A percentile compares a stretch with the other conserved stretches of the same genome.
These are phyloP conservation scores for Giardia muris DNA, from an alignment of 208 protist species.

Conservation along the genomic window DNA sequence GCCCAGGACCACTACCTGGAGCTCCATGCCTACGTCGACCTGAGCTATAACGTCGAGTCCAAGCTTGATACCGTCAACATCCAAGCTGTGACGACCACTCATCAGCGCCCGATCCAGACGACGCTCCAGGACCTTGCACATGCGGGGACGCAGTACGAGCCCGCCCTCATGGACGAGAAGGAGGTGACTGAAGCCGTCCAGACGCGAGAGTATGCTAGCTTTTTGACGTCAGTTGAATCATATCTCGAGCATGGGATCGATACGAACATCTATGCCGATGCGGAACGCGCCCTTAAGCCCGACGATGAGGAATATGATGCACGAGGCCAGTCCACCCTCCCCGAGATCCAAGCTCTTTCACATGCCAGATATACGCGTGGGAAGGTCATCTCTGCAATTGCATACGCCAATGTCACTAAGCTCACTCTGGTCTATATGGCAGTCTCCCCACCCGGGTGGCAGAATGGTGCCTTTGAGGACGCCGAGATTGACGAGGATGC, in stretches of 20 bases:
- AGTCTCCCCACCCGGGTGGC: neutral
- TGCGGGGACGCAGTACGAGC: conserved; percentile 8
- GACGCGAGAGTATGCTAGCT: neutral
- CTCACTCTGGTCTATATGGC: conserved; percentile 2
- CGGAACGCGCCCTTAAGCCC: neutral
- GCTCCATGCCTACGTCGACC: neutral
- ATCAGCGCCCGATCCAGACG: neutral
- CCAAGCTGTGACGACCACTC: conserved; percentile 8
- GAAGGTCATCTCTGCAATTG: neutral
- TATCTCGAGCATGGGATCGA: neutral
- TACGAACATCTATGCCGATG: neutral
- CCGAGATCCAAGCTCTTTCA: neutral
- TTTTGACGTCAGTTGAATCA: neutral
- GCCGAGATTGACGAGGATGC: neutral
- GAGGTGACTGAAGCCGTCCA: neutral
- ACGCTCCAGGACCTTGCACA: neutral
- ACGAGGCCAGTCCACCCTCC: neutral
- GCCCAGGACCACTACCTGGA: conserved; percentile 27
- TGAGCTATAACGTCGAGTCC: neutral
- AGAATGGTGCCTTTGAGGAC: neutral
- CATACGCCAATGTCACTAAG: neutral
- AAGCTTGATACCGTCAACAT: neutral
- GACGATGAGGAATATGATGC: conserved; percentile 26
- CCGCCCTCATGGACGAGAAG: neutral
- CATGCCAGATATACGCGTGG: neutral